Evolutionary conservation across 257 asterid species (phyloP), one percentile per base, ranked within the genome.

Genomic region (Pogostemon cablin): DNA sequence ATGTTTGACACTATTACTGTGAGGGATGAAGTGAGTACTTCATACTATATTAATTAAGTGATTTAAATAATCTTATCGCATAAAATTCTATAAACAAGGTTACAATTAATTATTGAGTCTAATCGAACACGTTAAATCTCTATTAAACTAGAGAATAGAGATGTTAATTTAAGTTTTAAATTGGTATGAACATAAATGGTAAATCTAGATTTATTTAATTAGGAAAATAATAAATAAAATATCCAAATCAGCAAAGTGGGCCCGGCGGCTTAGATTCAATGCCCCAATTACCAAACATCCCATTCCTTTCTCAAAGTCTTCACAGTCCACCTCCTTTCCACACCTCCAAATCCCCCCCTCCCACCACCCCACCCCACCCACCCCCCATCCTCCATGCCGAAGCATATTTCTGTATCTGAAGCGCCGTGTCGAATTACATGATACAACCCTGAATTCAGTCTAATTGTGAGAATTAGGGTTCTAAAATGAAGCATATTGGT

Each of bases 261-360:
- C 37, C 77, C 72, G 72, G 77, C 75, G 75, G 75, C 80, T 46
- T 15, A 15, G 20, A 50, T 50, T 65, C 62, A 69, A 48, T 66
- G 66, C 57, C 54, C 41, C 49, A 55, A 53, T 41, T 35, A 32
- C 72, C 61, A 69, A 57, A 40, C 67, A n/a, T 74, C 68, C 55
- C 25, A 41, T 41, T 41, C 7, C 77, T 50, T 32, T 70, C 72
- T 70, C 81, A 38, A 56, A 70, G 77, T 60, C 71, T 60, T 17
- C 9, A 43, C 54, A 71, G 80, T 71, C 75, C 75, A 73, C 67
- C 52, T 61, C 70, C 60, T 60, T 67, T 65, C 82, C 63, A 43
- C 72, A 57, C 77, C 71, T 34, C 54, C 74, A 32, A 25, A 25
- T 25, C 35, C 46, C 46, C 62, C 54, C 20, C 9, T 42, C 44